These are phyloP conservation scores for Candida ulmi DNA, from an alignment of 805 yeast genomes.

Conservation along the genomic window DNA sequence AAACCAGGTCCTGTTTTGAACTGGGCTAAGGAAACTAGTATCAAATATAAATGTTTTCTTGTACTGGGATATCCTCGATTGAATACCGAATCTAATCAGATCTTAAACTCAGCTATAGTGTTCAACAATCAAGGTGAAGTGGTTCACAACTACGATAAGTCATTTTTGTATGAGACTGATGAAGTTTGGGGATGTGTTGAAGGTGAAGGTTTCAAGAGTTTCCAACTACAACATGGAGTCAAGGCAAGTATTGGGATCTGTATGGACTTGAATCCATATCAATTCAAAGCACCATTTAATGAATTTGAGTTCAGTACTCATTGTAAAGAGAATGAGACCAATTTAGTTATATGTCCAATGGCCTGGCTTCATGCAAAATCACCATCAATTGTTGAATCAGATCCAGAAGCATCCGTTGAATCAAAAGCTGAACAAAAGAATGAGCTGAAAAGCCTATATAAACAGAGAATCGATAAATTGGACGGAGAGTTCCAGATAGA, in stretches of 20 bases:
- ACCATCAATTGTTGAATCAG: conserved; percentile 25
- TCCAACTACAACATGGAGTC: conserved; percentile 29
- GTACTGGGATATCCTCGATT: conserved; percentile 81
- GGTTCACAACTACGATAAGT: conserved; percentile 66
- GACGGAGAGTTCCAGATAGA: conserved; percentile 14
- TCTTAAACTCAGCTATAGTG: conserved; percentile 70
- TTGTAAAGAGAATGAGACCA: conserved; percentile 41
- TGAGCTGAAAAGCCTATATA: too few relatives aligned
- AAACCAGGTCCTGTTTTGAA: conserved; percentile 41
- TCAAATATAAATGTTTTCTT: conserved; percentile 52
- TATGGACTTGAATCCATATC: conserved; percentile 89
- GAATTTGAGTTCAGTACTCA: conserved; percentile 63
- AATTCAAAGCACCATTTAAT: conserved; percentile 74
- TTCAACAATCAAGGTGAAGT: conserved; percentile 53
- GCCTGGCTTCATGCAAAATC: conserved; percentile 72
- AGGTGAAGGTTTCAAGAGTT: conserved; percentile 50
- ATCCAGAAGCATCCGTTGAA: conserved; percentile 7
- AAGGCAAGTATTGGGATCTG: conserved; percentile 75
- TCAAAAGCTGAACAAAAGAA: conserved; percentile 13
- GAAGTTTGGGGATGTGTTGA: conserved; percentile 75
- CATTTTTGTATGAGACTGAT: conserved; percentile 74
- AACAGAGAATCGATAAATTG: conserved; percentile 11
- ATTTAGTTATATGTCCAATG: conserved; percentile 70
- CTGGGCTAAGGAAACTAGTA: conserved; percentile 54
- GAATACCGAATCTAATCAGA: conserved; percentile 13